A percentile compares a stretch with the other conserved stretches of the same genome.
phyloP scores from a whole-genome alignment of 805 yeast genomes.

The Yamadazyma nakazawae region DNA sequence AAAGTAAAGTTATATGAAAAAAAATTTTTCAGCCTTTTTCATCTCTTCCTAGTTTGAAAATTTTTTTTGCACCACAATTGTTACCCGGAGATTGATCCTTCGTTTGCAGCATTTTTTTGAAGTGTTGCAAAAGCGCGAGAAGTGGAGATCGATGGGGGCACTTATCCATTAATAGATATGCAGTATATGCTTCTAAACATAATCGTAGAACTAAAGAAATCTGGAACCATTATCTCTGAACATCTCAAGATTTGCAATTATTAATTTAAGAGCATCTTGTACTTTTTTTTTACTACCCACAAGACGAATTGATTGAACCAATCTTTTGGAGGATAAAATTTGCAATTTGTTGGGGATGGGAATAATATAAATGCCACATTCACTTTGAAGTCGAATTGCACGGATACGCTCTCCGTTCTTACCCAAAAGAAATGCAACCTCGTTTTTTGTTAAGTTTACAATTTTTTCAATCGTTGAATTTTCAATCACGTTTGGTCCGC shows the following conservation, averaged over 20 bases:
- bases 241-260: constrained; percentile 7
- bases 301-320: constrained; percentile 17
- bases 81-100: constrained; percentile 9
- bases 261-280: constrained; percentile 14
- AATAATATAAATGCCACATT: constrained; percentile 21
- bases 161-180: not conserved
- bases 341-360: constrained; percentile 12
- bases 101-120: constrained; percentile 5
- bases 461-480: not conserved
- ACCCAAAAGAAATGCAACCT: constrained; percentile 26
- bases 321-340: constrained; percentile 12
- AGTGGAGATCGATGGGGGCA: not conserved
- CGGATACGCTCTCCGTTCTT: constrained; percentile 22
- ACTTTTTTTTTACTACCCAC: constrained; percentile 17
- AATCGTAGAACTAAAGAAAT: not conserved
- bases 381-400: constrained; percentile 19
- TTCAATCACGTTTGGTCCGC: not conserved
- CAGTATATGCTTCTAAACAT: not conserved
- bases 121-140: constrained; percentile 3
- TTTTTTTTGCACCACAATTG: constrained; percentile 3
- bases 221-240: constrained; percentile 2
- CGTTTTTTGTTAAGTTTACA: constrained; percentile 13
- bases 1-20: constrained; percentile 7
- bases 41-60: constrained; percentile 6
- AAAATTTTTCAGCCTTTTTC: constrained; percentile 13